phyloP scores from a whole-genome alignment of 257 asterid genomes.

The Solanum pinnatisectum region DNA sequence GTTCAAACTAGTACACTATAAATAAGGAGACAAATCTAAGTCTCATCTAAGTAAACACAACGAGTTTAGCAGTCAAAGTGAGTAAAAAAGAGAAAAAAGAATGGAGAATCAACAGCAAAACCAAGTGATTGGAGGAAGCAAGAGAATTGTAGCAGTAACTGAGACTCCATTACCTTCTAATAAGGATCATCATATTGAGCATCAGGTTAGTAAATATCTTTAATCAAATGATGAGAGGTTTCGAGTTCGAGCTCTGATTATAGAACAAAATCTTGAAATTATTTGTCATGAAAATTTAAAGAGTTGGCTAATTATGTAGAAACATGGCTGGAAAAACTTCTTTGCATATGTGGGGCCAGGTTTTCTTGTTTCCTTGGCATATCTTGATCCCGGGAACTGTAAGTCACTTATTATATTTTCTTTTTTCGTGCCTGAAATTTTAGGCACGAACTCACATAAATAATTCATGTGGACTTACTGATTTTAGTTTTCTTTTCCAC shows the following conservation, averaged over 20 bases:
- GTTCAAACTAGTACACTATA: background rate
- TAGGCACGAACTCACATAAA: background rate
- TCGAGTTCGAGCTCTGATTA: background rate
- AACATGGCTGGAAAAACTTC: constrained; percentile 77
- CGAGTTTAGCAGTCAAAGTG: background rate
- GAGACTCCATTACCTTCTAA: constrained; percentile 23
- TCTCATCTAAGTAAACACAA: background rate
- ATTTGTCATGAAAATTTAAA: background rate
- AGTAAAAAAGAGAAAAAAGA: background rate
- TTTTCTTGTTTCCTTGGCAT: constrained; percentile 82
- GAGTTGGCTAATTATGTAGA: constrained; percentile 12
- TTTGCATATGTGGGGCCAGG: constrained; percentile 78
- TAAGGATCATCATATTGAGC: background rate
- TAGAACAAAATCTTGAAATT: background rate
- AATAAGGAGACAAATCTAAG: background rate
- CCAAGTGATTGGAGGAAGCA: constrained; percentile 21
- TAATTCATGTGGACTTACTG: background rate
- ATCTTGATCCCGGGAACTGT: constrained; percentile 94
- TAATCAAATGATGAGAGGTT: too few relatives aligned
- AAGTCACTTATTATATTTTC: background rate
- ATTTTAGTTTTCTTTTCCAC: too few relatives aligned
- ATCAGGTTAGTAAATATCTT: constrained; percentile 1
- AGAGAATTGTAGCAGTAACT: constrained; percentile 29
- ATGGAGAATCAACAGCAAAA: constrained; percentile 42
- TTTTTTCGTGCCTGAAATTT: background rate